Evolutionary conservation across 441 rosid genomes (phyloP), one percentile per base, ranked within the genome.

Genomic region (Erodium trifolium): DNA sequence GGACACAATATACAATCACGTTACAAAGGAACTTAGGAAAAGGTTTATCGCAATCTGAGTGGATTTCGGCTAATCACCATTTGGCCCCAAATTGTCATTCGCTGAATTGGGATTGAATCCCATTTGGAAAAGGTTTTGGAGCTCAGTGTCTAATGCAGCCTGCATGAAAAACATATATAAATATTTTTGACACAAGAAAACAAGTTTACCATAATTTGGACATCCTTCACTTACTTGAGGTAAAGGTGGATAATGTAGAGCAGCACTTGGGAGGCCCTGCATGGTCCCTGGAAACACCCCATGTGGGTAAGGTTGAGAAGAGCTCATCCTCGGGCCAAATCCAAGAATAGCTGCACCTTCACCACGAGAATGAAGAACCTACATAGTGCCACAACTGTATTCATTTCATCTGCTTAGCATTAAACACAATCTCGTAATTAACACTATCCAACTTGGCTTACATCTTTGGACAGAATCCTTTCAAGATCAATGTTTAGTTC

Each of bases 381-480:
- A 63, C 43, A 76, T 2, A 31, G 29, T 71, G 41, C 67, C 12
- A 4, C 45, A 65, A 55, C 12, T 41, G 47, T 41, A 73, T 68
- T 75, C 67, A 51, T 63, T 73, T 79, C 67, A 57, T 35, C 17
- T 27, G 14, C 55, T 19, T 69, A 59, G 63, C 53, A 70, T 68
- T 43, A 74, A n/a, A 75, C 65, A 5, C 18, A 31, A 5, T 39
- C 31, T 60, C 35, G 51, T 65, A 34, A 34, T 34, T 41, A 41
- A 14, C 57, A 51, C 8, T 37, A 35, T 16, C 57, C 65, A n/a
- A 45, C 31, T 49, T 1, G 37, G 68, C 96, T 88, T 86, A 91
- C 97, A 77, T 93, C 96, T 85, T 86, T 88, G 2, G 96, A 84
- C 0, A 89, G 82, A 75, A 89, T 72, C 82, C 89, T 87, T 81